Evolutionary conservation across 2,329 filamentous ascomycete genomes (phyloP).

Genomic region (Amphichorda felina): DNA sequence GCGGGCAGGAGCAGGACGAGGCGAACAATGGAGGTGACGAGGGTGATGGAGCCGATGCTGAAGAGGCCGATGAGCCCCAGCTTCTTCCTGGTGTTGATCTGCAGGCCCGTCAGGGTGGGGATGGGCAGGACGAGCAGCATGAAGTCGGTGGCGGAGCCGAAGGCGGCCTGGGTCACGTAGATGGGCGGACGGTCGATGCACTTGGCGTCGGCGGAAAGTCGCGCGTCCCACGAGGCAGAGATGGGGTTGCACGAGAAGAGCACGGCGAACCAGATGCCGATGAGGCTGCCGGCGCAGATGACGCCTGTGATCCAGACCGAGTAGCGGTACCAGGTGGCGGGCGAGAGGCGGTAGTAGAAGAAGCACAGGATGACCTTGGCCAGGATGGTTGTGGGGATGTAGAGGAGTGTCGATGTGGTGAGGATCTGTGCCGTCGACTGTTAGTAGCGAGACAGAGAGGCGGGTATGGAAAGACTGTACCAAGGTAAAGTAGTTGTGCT

Average conservation of each 20-base stretch:
- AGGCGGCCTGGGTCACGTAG: constrained; percentile 30
- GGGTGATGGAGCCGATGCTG: constrained; percentile 21
- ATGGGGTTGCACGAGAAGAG: constrained; percentile 20
- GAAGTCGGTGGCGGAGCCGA: constrained; percentile 32
- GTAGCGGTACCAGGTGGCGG: constrained; percentile 13
- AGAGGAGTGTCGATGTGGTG: constrained; percentile 10
- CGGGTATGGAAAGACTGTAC: no score
- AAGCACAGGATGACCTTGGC: constrained; percentile 19
- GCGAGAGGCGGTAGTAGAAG: constrained; percentile 20
- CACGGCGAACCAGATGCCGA: constrained; percentile 16
- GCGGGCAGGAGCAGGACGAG: constrained; percentile 11
- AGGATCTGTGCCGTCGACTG: no score
- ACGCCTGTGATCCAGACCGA: constrained; percentile 13
- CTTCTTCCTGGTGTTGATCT: constrained; percentile 31
- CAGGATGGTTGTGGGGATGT: constrained; percentile 16
- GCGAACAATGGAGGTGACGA: constrained; percentile 16
- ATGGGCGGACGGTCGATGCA: constrained; percentile 31
- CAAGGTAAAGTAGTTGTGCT: constrained; percentile 2
- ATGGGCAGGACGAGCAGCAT: constrained; percentile 30
- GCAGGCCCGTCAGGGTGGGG: constrained; percentile 26
- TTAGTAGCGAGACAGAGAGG: not conserved
- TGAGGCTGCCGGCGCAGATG: constrained; percentile 12
- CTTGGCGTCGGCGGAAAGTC: constrained; percentile 10
- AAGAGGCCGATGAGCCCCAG: constrained; percentile 27
- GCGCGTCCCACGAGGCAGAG: constrained; percentile 14